Evolutionary conservation across 257 asterid species (phyloP), one percentile per base, ranked within the genome.

Genomic region (Capsicum pubescens): DNA sequence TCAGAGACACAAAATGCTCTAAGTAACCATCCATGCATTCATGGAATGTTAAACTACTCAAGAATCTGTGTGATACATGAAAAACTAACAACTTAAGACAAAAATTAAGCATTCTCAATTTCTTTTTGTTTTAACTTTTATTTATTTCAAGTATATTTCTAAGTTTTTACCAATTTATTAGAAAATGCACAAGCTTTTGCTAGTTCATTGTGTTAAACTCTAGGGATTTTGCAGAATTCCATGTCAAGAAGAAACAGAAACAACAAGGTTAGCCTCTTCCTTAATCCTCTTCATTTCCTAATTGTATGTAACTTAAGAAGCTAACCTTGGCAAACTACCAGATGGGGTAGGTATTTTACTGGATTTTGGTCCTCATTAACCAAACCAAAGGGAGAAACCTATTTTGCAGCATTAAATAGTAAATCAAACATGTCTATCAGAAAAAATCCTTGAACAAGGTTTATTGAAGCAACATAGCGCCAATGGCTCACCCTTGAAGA

Each of bases 401-500:
- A 74, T 74, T 50, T 6, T 13, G 3, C 80, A 19, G 19, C n/a
- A 19, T 46, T 46, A 72, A 46, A 72, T 46, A n/a, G 55, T 9
- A 69, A 16, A 69, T 39, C 52, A 8, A 69, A 69, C 6, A 42
- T 39, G 32, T 59, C 12, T 17, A 17, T 59, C 32, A 59, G 26
- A 19, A 63, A 21, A 32, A 19, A 21, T 61, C 39, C 26, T 61
- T 8, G 68, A 7, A 21, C 69, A 21, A 58, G 16, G 16, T 46
- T 46, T 10, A 71, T 71, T 10, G 17, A 72, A 48, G 42, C 6
- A 72, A 19, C n/a, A 72, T n/a, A 48, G 42, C 4, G 14, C 46
- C 17, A 32, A 36, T 13, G 6, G 72, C 92, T 88, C 84, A 94
- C 97, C 93, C 76, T 88, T 85, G 90, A 84, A 80, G 92, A 83